Evolutionary conservation across 352 stramenopile species (phyloP).

Genomic region (Phytophthora palmivora): DNA sequence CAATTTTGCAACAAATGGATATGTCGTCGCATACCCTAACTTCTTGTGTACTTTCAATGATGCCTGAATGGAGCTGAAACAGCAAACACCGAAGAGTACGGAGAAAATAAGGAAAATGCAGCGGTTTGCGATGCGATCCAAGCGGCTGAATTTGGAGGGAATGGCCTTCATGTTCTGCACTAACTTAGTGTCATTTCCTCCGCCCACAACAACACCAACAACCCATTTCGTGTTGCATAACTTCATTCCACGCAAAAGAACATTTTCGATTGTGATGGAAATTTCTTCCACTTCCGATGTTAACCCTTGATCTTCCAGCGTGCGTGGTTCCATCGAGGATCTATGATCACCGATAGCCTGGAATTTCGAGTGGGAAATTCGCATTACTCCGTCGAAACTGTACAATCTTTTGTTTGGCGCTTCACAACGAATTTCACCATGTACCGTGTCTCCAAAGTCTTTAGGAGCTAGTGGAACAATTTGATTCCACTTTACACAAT

Average conservation of each 20-base stretch:
- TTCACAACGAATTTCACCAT: slow-evolving; percentile 77
- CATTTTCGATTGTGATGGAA: slow-evolving; percentile 81
- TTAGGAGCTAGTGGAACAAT: slow-evolving; percentile 42
- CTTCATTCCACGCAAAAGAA: slow-evolving; percentile 84
- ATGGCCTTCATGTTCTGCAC: slow-evolving; percentile 89
- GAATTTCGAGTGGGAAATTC: slow-evolving; percentile 41
- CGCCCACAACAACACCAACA: slow-evolving; percentile 78
- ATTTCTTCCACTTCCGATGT: slow-evolving; percentile 59
- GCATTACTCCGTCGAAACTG: slow-evolving; percentile 80
- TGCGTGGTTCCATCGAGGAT: neutral
- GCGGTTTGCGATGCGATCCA: slow-evolving; percentile 80
- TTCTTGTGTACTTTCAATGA: slow-evolving; percentile 45
- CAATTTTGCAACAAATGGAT: slow-evolving; percentile 47
- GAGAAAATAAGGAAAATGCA: slow-evolving; percentile 89
- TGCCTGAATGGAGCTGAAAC: slow-evolving; percentile 71
- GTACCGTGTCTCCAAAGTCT: slow-evolving; percentile 61
- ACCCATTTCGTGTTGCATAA: slow-evolving; percentile 87
- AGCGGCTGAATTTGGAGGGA: slow-evolving; percentile 85
- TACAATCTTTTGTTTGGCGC: slow-evolving; percentile 84
- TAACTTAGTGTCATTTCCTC: slow-evolving; percentile 84
- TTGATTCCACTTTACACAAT: slow-evolving; percentile 68
- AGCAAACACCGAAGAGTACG: slow-evolving; percentile 75
- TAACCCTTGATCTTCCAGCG: slow-evolving; percentile 7
- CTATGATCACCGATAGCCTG: slow-evolving; percentile 9
- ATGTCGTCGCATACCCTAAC: slow-evolving; percentile 16